Percentiles rank a stretch among this genome's conserved stretches.
Evolutionary conservation across 352 stramenopile species (phyloP).

Genomic region (Phytopythium delawarense): DNA sequence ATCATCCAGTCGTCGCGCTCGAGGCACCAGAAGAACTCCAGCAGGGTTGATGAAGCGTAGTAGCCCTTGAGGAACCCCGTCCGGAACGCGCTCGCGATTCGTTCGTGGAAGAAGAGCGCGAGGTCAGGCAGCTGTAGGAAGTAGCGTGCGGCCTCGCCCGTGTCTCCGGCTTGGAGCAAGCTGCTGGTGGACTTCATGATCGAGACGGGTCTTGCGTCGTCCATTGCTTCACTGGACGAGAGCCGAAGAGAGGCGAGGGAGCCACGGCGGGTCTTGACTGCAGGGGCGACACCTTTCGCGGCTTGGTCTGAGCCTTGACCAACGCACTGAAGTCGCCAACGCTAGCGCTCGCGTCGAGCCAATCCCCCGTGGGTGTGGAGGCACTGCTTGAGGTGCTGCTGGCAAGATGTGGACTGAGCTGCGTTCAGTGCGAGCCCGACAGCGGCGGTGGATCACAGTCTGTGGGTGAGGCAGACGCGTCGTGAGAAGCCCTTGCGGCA

Average conservation of each 20-base stretch:
- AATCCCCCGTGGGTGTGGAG: too few species aligned
- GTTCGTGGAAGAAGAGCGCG: neutral
- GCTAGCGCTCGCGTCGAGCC: neutral
- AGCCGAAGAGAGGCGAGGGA: neutral
- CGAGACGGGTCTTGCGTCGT: neutral
- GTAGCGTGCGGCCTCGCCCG: constrained; percentile 4
- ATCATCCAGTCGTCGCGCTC: neutral
- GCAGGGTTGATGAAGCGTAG: neutral
- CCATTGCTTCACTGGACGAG: neutral
- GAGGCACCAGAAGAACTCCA: neutral
- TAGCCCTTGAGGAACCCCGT: neutral
- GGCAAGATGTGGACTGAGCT: too few species aligned
- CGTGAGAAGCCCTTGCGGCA: too few species aligned
- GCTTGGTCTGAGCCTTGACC: neutral
- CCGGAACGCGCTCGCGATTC: neutral
- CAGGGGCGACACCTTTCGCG: too few species aligned
- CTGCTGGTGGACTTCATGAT: neutral
- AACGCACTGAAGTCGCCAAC: neutral
- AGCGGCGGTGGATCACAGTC: too few species aligned
- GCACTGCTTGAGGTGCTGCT: too few species aligned
- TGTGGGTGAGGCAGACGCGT: too few species aligned
- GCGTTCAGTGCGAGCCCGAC: too few species aligned
- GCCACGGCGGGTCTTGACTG: neutral
- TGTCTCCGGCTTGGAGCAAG: neutral
- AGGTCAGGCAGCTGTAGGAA: neutral